A percentile compares a stretch with the other conserved stretches of the same genome.
Conservation (phyloP, 495 filamentous ascomycete species). For the Neurospora pannonica region DNA sequence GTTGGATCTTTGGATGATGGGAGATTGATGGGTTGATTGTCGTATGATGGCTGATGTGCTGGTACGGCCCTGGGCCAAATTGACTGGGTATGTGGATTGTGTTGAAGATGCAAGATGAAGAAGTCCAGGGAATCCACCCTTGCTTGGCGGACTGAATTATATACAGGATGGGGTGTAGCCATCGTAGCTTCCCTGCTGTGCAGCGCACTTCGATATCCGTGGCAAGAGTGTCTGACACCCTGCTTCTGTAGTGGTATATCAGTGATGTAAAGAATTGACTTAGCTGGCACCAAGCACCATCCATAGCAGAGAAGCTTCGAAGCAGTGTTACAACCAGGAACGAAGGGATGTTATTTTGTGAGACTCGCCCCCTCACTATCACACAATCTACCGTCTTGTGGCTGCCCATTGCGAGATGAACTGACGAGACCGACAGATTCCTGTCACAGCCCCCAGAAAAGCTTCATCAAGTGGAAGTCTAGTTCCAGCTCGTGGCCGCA, state of each 20-base stretch:
- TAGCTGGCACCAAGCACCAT: not conserved
- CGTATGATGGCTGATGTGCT: not conserved
- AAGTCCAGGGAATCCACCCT: not conserved
- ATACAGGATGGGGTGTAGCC: not conserved
- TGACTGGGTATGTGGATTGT: too few relatives aligned
- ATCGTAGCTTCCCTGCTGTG: not conserved
- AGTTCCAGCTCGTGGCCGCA: not conserved
- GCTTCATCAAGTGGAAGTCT: not conserved
- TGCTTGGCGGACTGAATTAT: not conserved
- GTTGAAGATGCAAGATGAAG: too few relatives aligned
- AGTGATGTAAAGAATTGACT: accelerated
- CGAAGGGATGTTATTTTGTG: not conserved
- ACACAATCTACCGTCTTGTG: not conserved
- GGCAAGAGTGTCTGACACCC: not conserved
- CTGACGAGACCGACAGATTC: not conserved
- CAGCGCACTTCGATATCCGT: not conserved
- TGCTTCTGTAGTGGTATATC: not conserved
- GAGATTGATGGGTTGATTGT: not conserved
- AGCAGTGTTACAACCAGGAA: not conserved
- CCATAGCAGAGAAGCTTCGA: not conserved
- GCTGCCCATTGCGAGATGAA: not conserved
- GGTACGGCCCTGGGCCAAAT: too few relatives aligned
- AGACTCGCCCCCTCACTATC: not conserved
- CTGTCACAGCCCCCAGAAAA: not conserved
- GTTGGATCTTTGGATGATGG: not conserved